Evolutionary conservation across 2,329 filamentous ascomycete species (phyloP), one percentile per base, ranked within the genome.

Genomic region (Cordyceps cateniannulata): DNA sequence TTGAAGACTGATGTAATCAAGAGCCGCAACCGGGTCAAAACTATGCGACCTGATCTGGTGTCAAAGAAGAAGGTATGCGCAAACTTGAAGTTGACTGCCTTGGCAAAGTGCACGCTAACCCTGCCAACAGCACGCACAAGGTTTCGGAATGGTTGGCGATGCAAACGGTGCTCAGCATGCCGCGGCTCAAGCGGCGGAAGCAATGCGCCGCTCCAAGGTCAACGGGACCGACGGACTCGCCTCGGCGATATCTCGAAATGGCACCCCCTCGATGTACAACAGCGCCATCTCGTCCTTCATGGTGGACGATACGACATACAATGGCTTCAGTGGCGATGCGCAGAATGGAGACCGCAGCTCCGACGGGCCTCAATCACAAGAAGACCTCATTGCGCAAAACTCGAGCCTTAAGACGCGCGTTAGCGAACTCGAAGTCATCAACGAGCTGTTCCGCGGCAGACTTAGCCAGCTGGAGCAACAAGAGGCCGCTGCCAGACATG

Each of bases 1-100:
- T 84, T 99, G 69, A 99, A 99, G 82, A 98, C 95, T 53, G 95
- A 99, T 80, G 93, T 98, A 67, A 99, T 99, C 79, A 99, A 99
- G 81, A 97, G 93, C 79, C 91, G 95, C 70, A 99, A 99, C 77
- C 87, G 95, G 66, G 93, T 98, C 68, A 98, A 98, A 81, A 95
- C 92, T 29, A 84, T 85, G 75, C 84, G 85, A 59, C 85, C 89
- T 9, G 90, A 93, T 69, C 84, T 90, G 64, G 86, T 87, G 51
- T 89, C 91, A 69, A 93, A 87, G 75, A 86, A 92, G 76, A 96
- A 96, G 87, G 91, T 91, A 78, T 70, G 76, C 47, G 60, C 47
- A 55, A 24, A 44, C 18, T 3, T 9, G n/a, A 10, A 10, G 4
- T 18, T 12, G 7, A 16, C 24, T 8, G 42, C 27, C 38, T 16